Conservation (phyloP, 345 rosid genomes). For the Hirschfeldia incana region DNA sequence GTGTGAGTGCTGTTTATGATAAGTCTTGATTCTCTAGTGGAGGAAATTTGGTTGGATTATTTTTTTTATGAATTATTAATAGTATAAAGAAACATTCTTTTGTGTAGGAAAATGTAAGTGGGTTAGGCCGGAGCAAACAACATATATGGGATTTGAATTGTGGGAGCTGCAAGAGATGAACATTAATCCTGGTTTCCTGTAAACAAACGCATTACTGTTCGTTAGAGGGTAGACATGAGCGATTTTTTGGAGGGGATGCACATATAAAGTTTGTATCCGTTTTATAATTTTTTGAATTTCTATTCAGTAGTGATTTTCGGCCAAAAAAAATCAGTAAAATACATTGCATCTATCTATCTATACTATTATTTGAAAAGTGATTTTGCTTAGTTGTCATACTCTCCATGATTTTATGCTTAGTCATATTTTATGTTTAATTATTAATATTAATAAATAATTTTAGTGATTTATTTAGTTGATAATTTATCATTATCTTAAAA, state of each 20-base stretch:
- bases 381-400: no score
- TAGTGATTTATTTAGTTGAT: no score
- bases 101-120: slow-evolving; percentile 28
- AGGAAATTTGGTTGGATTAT: slow-evolving; percentile 14
- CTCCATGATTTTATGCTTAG: no score
- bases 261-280: neutral
- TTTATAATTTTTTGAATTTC: neutral
- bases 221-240: neutral
- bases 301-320: neutral
- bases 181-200: slow-evolving; percentile 10
- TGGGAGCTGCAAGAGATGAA: neutral
- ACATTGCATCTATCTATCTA: no score
- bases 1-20: slow-evolving; percentile 30
- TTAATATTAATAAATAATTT: no score
- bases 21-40: slow-evolving; percentile 26
- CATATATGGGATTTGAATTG: slow-evolving; percentile 1
- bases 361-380: no score
- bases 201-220: neutral
- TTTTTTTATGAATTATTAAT: neutral
- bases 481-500: no score
- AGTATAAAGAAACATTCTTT: slow-evolving; percentile 37
- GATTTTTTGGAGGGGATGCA: neutral
- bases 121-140: slow-evolving; percentile 20
- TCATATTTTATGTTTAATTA: no score
- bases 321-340: neutral